phyloP scores from a whole-genome alignment of 2,329 filamentous ascomycete genomes.

The Cercospora canescens region DNA sequence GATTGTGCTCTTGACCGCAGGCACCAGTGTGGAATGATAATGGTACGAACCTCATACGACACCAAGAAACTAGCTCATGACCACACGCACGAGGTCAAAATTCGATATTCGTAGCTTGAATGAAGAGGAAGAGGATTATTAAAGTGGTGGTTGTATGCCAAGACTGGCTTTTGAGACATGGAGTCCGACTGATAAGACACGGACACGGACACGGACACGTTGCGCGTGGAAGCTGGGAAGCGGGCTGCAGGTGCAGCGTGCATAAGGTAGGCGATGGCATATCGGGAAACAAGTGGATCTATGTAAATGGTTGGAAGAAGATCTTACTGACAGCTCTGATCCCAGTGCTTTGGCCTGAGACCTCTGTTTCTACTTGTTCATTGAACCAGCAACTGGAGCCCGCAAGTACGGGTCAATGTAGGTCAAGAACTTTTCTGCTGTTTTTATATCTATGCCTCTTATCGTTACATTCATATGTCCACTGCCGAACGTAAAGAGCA shows the following conservation, averaged over 20 bases:
- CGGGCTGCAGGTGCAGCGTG: neutral
- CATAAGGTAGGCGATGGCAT: neutral
- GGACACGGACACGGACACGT: neutral
- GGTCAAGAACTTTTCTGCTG: neutral
- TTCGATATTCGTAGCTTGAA: neutral
- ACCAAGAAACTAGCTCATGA: slow-evolving; percentile 2
- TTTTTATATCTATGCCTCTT: neutral
- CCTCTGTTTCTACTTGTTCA: neutral
- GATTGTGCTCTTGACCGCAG: neutral
- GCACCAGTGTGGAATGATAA: neutral
- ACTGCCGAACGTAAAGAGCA: neutral
- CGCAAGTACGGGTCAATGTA: neutral
- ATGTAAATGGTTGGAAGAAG: too few relatives aligned
- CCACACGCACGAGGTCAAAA: slow-evolving; percentile 4
- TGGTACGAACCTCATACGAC: neutral
- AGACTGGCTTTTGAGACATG: neutral
- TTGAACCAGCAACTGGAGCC: neutral
- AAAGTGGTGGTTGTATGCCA: slow-evolving; percentile 1
- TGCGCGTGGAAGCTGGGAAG: neutral
- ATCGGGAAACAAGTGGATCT: neutral
- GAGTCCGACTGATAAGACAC: neutral
- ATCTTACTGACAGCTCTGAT: too few relatives aligned
- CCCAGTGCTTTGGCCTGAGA: too few relatives aligned
- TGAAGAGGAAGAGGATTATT: neutral
- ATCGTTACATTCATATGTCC: neutral